These are phyloP conservation scores for Candida sojae DNA, from an alignment of 1,139 yeast species.

Conservation along the genomic window DNA sequence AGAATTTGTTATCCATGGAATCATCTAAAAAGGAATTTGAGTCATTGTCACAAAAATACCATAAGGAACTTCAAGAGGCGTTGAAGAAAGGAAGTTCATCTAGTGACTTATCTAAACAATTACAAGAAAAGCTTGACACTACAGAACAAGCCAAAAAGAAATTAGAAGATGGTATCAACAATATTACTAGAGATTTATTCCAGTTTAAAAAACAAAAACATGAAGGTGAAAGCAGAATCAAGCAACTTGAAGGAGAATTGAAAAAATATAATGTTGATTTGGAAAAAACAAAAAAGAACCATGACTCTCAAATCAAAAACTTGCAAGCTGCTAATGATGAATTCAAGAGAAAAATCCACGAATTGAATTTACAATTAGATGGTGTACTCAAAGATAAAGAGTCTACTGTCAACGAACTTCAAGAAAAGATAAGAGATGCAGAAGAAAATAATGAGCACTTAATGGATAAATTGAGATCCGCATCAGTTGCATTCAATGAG, in stretches of 20 bases:
- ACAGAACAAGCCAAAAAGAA: slow-evolving; percentile 54
- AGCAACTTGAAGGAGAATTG: slow-evolving; percentile 43
- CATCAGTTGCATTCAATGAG: slow-evolving; percentile 47
- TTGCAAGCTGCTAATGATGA: slow-evolving; percentile 21
- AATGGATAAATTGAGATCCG: slow-evolving; percentile 48
- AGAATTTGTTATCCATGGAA: slow-evolving; percentile 33
- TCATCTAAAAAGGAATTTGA: slow-evolving; percentile 35
- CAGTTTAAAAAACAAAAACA: slow-evolving; percentile 62
- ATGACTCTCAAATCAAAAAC: slow-evolving; percentile 25
- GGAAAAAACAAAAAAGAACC: slow-evolving; percentile 20
- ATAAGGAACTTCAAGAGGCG: slow-evolving; percentile 32
- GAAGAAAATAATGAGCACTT: slow-evolving; percentile 38
- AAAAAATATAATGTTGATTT: slow-evolving; percentile 22
- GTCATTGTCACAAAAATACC: slow-evolving; percentile 26
- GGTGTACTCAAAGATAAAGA: slow-evolving; percentile 17
- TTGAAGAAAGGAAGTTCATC: slow-evolving; percentile 23
- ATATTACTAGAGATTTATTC: slow-evolving; percentile 83
- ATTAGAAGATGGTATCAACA: slow-evolving; percentile 86
- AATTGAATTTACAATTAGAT: slow-evolving; percentile 20
- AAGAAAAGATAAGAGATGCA: slow-evolving; percentile 27
- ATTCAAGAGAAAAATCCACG: slow-evolving; percentile 25
- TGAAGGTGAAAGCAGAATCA: slow-evolving; percentile 46
- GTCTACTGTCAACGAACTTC: slow-evolving; percentile 19
- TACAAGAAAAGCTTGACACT: slow-evolving; percentile 29
- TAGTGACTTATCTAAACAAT: slow-evolving; percentile 24